Evolutionary conservation across 345 rosid species (phyloP).

Genomic region (Gossypium bickii): DNA sequence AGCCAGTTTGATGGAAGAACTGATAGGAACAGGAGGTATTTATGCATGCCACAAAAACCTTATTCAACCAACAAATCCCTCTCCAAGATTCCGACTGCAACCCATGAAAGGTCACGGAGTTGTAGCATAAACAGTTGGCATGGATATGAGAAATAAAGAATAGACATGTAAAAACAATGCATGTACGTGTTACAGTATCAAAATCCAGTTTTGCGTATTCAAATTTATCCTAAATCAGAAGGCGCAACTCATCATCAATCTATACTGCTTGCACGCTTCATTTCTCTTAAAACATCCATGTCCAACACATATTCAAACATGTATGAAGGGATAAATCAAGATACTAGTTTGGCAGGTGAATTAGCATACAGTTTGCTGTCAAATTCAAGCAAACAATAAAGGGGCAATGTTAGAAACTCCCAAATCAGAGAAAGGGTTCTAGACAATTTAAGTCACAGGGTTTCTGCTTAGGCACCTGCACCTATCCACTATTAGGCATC

Average conservation of each 20-base stretch:
- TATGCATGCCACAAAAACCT: not conserved
- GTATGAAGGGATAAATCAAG: slow-evolving; percentile 5
- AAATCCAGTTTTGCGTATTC: not conserved
- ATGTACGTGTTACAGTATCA: not conserved
- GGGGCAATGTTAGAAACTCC: too few relatives aligned
- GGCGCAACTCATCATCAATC: too few relatives aligned
- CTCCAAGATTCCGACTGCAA: not conserved
- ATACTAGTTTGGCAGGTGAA: too few relatives aligned
- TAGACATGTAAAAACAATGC: not conserved
- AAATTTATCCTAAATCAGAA: not conserved
- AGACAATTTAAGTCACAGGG: too few relatives aligned
- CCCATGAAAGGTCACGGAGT: not conserved
- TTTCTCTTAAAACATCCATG: too few relatives aligned
- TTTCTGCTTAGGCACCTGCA: too few relatives aligned
- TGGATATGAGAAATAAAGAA: not conserved
- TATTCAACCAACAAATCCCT: not conserved
- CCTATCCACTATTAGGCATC: too few relatives aligned
- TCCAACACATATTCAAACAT: too few relatives aligned
- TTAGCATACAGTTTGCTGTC: too few relatives aligned
- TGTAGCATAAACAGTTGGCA: not conserved
- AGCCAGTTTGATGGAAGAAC: not conserved
- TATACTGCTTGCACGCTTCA: too few relatives aligned
- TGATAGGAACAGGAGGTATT: not conserved
- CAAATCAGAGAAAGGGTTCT: too few relatives aligned
- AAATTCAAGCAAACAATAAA: too few relatives aligned